Conservation (phyloP, 2,329 filamentous ascomycete species). For the Pseudogymnoascus sp. region DNA sequence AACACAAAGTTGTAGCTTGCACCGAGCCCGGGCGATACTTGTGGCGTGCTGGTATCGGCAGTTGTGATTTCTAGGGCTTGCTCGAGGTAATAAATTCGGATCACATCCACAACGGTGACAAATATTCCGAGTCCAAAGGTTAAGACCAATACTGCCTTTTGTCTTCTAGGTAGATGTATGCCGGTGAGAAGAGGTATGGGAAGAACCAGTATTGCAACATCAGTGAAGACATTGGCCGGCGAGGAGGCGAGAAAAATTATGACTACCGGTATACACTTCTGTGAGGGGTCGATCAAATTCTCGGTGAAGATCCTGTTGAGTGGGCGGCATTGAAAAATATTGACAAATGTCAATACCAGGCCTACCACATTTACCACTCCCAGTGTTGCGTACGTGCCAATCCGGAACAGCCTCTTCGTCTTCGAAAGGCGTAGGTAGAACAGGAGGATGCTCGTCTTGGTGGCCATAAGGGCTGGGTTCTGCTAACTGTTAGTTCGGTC, state of each 20-base stretch:
- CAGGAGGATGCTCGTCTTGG: slow-evolving; percentile 77
- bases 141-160: slow-evolving; percentile 76
- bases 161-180: slow-evolving; percentile 70
- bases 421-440: slow-evolving; percentile 78
- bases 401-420: slow-evolving; percentile 62
- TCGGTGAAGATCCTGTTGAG: slow-evolving; percentile 55
- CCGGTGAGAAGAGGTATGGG: slow-evolving; percentile 78
- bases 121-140: slow-evolving; percentile 82
- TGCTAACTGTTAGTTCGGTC: slow-evolving; percentile 28
- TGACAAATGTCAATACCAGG: slow-evolving; percentile 68
- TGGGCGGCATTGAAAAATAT: slow-evolving; percentile 74
- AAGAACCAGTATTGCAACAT: slow-evolving; percentile 73
- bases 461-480: slow-evolving; percentile 80
- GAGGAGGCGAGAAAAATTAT: slow-evolving; percentile 63
- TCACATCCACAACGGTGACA: slow-evolving; percentile 74
- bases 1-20: slow-evolving; percentile 42
- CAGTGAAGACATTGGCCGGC: slow-evolving; percentile 82
- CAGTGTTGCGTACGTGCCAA: slow-evolving; percentile 69
- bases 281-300: neutral
- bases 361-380: slow-evolving; percentile 70
- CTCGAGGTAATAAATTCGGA: slow-evolving; percentile 81
- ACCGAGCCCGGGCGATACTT: neutral
- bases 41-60: neutral
- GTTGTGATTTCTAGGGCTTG: slow-evolving; percentile 23
- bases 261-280: slow-evolving; percentile 35